phyloP scores from a whole-genome alignment of 768 basidiomycete genomes.

The Rhodotorula paludigena region DNA sequence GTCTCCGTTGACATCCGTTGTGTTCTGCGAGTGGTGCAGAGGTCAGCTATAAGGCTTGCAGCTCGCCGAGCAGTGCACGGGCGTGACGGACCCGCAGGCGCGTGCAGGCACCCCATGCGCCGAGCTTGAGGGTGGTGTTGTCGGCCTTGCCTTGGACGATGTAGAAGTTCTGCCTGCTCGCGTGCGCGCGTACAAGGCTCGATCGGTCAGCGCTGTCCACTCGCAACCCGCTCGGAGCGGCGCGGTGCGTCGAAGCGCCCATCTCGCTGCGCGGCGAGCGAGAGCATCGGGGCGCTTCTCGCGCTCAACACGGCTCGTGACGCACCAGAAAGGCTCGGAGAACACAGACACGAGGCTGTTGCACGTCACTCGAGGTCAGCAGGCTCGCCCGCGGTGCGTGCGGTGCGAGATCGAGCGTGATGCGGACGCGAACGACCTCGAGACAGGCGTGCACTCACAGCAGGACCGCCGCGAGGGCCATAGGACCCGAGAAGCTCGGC shows the following conservation, averaged over 20 bases:
- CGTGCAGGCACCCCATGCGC: slow-evolving; percentile 38
- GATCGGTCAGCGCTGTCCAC: not conserved
- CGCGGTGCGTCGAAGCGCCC: too few relatives aligned
- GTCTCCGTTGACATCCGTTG: slow-evolving; percentile 19
- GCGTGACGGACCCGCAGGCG: not conserved
- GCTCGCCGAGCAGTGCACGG: not conserved
- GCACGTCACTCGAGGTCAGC: not conserved
- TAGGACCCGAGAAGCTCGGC: slow-evolving; percentile 28
- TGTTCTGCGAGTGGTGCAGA: slow-evolving; percentile 11
- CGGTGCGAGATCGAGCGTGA: not conserved
- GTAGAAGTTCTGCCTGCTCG: slow-evolving; percentile 40
- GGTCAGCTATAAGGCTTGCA: not conserved
- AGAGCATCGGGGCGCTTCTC: too few relatives aligned
- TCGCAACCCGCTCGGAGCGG: too few relatives aligned
- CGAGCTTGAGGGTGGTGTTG: slow-evolving; percentile 35
- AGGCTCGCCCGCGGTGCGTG: not conserved
- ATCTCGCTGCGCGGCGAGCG: too few relatives aligned
- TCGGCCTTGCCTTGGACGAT: slow-evolving; percentile 22
- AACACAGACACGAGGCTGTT: slow-evolving; percentile 29
- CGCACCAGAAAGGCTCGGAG: slow-evolving; percentile 38
- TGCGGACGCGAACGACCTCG: not conserved
- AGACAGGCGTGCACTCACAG: slow-evolving; percentile 5
- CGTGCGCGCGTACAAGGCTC: not conserved
- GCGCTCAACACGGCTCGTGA: not conserved
- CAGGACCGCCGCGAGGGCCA: slow-evolving; percentile 26